These are phyloP conservation scores for Colletotrichum graminicola DNA, from an alignment of 2,329 filamentous ascomycete species.

Conservation along the genomic window DNA sequence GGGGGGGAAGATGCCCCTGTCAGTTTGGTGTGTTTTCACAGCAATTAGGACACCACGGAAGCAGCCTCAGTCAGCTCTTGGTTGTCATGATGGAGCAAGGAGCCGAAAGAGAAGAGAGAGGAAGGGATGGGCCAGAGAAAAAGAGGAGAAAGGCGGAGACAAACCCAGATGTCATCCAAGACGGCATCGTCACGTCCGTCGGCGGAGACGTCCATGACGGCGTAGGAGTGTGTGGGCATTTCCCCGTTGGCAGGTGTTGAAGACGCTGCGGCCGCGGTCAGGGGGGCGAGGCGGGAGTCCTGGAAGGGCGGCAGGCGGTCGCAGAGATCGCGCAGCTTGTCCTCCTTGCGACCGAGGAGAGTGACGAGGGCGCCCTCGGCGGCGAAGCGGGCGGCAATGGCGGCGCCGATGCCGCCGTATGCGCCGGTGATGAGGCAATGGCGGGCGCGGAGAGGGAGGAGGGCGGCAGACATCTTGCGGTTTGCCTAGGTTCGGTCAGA, in stretches of 20 bases:
- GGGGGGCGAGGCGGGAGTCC: slow-evolving; percentile 38
- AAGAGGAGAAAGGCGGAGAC: background rate
- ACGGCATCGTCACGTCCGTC: slow-evolving; percentile 34
- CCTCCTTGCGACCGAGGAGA: slow-evolving; percentile 69
- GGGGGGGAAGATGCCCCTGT: slow-evolving; percentile 9
- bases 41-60: background rate
- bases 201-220: slow-evolving; percentile 41
- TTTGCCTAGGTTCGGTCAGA: background rate
- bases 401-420: slow-evolving; percentile 77
- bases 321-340: slow-evolving; percentile 58
- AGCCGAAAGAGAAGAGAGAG: background rate
- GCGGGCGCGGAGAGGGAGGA: slow-evolving; percentile 55
- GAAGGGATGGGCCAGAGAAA: background rate
- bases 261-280: slow-evolving; percentile 40
- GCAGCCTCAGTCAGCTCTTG: background rate
- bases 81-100: background rate
- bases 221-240: slow-evolving; percentile 35
- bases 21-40: slow-evolving; percentile 13
- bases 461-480: slow-evolving; percentile 26
- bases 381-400: slow-evolving; percentile 76
- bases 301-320: slow-evolving; percentile 47
- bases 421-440: slow-evolving; percentile 76
- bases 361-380: slow-evolving; percentile 69
- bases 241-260: background rate
- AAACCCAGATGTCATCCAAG: slow-evolving; percentile 41